These are phyloP conservation scores for Fusarium decemcellulare DNA, from an alignment of 2,329 filamentous ascomycete species.

Conservation along the genomic window DNA sequence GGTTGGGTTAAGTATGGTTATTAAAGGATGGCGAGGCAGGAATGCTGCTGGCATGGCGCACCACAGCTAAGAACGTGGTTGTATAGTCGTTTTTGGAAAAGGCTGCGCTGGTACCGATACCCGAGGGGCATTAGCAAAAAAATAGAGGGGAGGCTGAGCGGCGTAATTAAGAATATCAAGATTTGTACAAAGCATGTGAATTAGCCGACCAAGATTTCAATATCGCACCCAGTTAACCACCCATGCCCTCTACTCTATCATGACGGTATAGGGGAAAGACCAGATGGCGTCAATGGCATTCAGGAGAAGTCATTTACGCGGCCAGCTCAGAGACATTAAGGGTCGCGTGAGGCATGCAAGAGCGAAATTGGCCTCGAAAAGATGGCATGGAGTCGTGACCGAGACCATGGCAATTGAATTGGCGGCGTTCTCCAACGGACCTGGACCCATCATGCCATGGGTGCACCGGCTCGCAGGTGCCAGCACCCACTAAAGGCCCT, in stretches of 20 bases:
- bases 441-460: no score
- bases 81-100: conserved; percentile 23
- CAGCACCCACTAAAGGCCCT: conserved; percentile 9
- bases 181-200: conserved; percentile 20
- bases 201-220: conserved; percentile 17
- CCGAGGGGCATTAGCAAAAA: conserved; percentile 31
- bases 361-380: conserved; percentile 29
- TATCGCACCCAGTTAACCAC: not conserved
- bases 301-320: not conserved
- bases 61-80: conserved; percentile 23
- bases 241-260: no score
- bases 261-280: no score
- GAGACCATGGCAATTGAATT: not conserved
- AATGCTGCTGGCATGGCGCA: conserved; percentile 37
- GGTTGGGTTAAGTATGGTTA: conserved; percentile 9
- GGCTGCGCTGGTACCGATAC: conserved; percentile 40
- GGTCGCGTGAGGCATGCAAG: conserved; percentile 37
- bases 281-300: not conserved
- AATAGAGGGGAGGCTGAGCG: conserved; percentile 14
- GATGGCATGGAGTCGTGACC: conserved; percentile 10
- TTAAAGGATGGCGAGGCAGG: conserved; percentile 24
- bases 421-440: not conserved
- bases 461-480: not conserved
- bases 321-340: conserved; percentile 6
- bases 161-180: conserved; percentile 21